Evolutionary conservation across 1,284 basidiomycete genomes (phyloP).

Genomic region (Malassezia nana): DNA sequence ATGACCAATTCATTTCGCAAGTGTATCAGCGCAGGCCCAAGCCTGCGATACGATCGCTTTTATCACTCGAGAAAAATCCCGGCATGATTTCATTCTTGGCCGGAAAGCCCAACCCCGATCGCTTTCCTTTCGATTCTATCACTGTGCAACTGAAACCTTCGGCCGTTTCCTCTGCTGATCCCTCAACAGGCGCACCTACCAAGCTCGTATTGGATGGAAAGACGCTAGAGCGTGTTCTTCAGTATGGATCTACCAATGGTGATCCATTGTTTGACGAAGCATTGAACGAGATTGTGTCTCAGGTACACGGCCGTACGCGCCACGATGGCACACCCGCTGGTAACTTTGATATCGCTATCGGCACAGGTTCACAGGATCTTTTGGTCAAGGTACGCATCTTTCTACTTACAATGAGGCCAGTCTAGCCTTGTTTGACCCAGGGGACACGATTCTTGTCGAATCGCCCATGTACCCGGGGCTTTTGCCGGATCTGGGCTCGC

Average conservation of each 20-base stretch:
- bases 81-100: constrained; percentile 68
- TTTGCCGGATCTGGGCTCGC: constrained; percentile 29
- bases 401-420: constrained; percentile 49
- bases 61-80: constrained; percentile 65
- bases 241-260: constrained; percentile 62
- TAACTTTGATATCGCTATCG: constrained; percentile 56
- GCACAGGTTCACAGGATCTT: constrained; percentile 75
- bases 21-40: constrained; percentile 7
- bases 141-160: constrained; percentile 53
- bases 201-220: constrained; percentile 42
- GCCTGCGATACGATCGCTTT: constrained; percentile 56
- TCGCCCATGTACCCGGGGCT: constrained; percentile 66
- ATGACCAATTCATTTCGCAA: neutral
- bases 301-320: constrained; percentile 61
- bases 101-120: constrained; percentile 67
- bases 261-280: constrained; percentile 58
- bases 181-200: constrained; percentile 14
- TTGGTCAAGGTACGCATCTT: constrained; percentile 57
- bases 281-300: constrained; percentile 53
- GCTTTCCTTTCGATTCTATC: constrained; percentile 76
- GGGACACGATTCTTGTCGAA: constrained; percentile 74
- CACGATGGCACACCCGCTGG: constrained; percentile 21
- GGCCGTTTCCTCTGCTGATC: constrained; percentile 15
- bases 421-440: constrained; percentile 60
- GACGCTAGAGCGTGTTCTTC: constrained; percentile 44